Evolutionary conservation across 2,329 filamentous ascomycete genomes (phyloP).

Genomic region (Fusarium sp.): DNA sequence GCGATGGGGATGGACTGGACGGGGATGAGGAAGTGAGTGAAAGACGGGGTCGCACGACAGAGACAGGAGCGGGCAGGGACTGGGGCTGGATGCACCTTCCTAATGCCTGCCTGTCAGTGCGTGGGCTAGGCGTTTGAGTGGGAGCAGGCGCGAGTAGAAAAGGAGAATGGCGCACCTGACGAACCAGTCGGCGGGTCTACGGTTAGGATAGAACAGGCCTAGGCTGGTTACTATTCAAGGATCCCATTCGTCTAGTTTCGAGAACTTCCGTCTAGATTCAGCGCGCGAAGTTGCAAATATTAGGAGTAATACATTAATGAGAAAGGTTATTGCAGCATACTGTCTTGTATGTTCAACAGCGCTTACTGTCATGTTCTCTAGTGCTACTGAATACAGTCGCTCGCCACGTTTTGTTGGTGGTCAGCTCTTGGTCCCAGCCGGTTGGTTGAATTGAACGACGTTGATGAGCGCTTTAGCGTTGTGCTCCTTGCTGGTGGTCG

Average conservation of each 20-base stretch:
- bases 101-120: constrained; percentile 43
- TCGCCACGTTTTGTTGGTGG: constrained; percentile 14
- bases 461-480: background rate
- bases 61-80: constrained; percentile 33
- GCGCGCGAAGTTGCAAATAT: constrained; percentile 21
- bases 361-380: constrained; percentile 9
- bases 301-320: constrained; percentile 26
- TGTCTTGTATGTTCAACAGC: constrained; percentile 9
- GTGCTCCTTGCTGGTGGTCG: constrained; percentile 8
- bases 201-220: constrained; percentile 37
- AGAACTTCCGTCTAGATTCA: constrained; percentile 21
- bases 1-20: constrained; percentile 23
- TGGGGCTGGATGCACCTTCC: constrained; percentile 40
- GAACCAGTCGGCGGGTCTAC: constrained; percentile 6
- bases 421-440: constrained; percentile 13
- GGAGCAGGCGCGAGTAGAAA: constrained; percentile 32
- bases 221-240: constrained; percentile 13
- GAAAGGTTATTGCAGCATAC: constrained; percentile 19
- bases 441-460: constrained; percentile 2
- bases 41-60: constrained; percentile 43
- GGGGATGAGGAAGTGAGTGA: constrained; percentile 32
- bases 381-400: constrained; percentile 12
- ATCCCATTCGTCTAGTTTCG: constrained; percentile 30
- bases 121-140: constrained; percentile 38
- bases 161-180: constrained; percentile 36